Conservation (phyloP, 805 yeast species). For the Sungouiella thailandica region DNA sequence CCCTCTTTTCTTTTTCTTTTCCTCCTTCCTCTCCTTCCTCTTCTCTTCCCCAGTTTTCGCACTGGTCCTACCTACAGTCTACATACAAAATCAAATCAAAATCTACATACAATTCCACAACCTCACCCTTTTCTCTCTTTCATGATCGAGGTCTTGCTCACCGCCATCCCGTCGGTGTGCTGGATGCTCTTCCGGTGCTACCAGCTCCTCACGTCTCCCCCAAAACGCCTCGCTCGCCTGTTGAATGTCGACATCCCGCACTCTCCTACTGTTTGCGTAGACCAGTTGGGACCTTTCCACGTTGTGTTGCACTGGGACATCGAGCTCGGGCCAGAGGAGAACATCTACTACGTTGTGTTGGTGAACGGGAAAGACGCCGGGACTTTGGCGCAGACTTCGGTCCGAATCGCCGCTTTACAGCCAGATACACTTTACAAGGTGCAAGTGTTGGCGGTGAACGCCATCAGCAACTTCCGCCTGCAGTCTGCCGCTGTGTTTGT, state of each 20-base stretch:
- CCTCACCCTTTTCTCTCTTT: too few relatives aligned
- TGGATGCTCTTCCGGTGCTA: slow-evolving; percentile 39
- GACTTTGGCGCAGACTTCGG: slow-evolving; percentile 29
- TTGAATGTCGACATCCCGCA: slow-evolving; percentile 52
- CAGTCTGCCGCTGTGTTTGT: slow-evolving; percentile 30
- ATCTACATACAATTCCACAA: too few relatives aligned
- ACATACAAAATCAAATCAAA: too few relatives aligned
- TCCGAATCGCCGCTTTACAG: slow-evolving; percentile 27
- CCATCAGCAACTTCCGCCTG: slow-evolving; percentile 29
- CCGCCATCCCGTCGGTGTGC: slow-evolving; percentile 28
- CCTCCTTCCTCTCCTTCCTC: too few relatives aligned
- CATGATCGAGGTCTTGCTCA: slow-evolving; percentile 32
- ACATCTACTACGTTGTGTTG: slow-evolving; percentile 27
- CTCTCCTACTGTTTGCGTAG: slow-evolving; percentile 51
- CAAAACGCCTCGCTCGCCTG: slow-evolving; percentile 41
- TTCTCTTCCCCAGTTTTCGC: too few relatives aligned
- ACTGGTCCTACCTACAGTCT: too few relatives aligned
- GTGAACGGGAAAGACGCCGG: slow-evolving; percentile 35
- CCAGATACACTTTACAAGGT: slow-evolving; percentile 28
- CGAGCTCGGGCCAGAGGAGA: slow-evolving; percentile 24
- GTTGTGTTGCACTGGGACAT: slow-evolving; percentile 49
- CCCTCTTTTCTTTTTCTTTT: too few relatives aligned
- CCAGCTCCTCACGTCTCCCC: slow-evolving; percentile 38
- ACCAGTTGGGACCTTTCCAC: slow-evolving; percentile 41
- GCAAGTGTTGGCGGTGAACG: slow-evolving; percentile 33